Evolutionary conservation across 441 rosid genomes (phyloP).

Genomic region (Erysimum cheiri): DNA sequence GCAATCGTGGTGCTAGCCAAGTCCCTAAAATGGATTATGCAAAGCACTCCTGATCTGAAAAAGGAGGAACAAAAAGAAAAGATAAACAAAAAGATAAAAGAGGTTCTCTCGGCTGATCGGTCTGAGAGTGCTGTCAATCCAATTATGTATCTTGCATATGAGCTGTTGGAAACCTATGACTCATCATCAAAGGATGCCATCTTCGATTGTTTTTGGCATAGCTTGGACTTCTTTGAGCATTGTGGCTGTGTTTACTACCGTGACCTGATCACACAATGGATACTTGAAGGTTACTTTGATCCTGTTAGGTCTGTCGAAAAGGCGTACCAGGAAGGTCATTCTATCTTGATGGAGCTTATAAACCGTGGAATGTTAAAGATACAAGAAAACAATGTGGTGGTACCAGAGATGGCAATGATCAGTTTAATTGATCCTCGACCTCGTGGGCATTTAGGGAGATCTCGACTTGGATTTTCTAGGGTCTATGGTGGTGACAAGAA

Average conservation of each 20-base stretch:
- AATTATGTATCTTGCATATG: conserved; percentile 30
- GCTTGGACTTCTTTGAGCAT: conserved; percentile 46
- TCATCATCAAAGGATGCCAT: conserved; percentile 32
- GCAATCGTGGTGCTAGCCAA: conserved; percentile 46
- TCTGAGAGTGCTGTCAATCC: conserved; percentile 22
- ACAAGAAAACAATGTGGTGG: conserved; percentile 51
- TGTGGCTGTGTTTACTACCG: conserved; percentile 53
- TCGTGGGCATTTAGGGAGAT: conserved; percentile 41
- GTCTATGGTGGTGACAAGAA: conserved; percentile 36
- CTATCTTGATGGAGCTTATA: conserved; percentile 56
- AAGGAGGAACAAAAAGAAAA: background rate
- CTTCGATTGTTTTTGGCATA: conserved; percentile 58
- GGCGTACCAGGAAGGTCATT: conserved; percentile 55
- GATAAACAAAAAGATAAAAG: conserved; percentile 24
- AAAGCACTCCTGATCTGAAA: background rate
- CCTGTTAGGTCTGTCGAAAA: conserved; percentile 43
- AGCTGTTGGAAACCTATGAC: conserved; percentile 29
- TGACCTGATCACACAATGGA: conserved; percentile 65
- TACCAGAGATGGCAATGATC: conserved; percentile 48
- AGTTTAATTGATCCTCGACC: conserved; percentile 41
- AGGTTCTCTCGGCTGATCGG: background rate
- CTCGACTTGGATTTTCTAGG: conserved; percentile 48
- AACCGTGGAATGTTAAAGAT: conserved; percentile 53
- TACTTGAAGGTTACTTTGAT: conserved; percentile 63
- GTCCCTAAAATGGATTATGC: conserved; percentile 36